phyloP scores from a whole-genome alignment of 2,329 filamentous ascomycete species.

The Ascochyta rabiei region DNA sequence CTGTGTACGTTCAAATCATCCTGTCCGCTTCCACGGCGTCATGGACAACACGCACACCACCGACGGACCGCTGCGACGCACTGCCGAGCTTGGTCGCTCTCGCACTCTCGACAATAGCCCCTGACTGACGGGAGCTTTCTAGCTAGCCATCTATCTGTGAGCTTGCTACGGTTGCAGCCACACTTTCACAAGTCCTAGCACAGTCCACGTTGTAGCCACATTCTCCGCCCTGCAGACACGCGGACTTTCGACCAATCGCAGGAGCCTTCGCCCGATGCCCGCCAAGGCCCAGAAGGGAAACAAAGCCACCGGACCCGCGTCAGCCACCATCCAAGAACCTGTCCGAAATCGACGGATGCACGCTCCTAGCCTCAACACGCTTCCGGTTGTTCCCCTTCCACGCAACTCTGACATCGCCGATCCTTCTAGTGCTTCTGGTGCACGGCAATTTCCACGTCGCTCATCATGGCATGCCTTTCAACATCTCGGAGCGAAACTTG shows the following conservation, averaged over 20 bases:
- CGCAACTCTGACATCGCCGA: not conserved
- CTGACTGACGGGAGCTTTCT: not conserved
- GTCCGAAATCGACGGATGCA: not conserved
- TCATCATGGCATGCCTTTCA: constrained; percentile 1
- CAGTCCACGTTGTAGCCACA: not conserved
- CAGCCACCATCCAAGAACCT: not conserved
- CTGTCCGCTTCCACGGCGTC: too few relatives aligned
- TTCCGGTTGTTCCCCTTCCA: not conserved
- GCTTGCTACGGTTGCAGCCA: not conserved
- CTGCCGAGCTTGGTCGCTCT: not conserved
- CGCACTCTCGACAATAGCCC: not conserved
- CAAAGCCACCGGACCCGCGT: constrained; percentile 4
- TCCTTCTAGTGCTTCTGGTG: constrained; percentile 2
- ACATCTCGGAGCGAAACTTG: not conserved
- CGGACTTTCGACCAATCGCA: constrained; percentile 2
- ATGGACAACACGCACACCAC: too few relatives aligned
- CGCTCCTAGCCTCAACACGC: not conserved
- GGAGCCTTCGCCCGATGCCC: not conserved
- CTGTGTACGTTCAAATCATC: not conserved
- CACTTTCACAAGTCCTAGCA: not conserved
- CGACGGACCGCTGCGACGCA: too few relatives aligned
- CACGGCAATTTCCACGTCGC: not conserved
- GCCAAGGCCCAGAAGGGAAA: constrained; percentile 5
- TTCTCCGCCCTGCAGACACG: not conserved
- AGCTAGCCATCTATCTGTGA: not conserved